A percentile compares a stretch with the other conserved stretches of the same genome.
Conservation (phyloP, 1,139 yeast genomes). For the Blastobotrys illinoisensis region DNA sequence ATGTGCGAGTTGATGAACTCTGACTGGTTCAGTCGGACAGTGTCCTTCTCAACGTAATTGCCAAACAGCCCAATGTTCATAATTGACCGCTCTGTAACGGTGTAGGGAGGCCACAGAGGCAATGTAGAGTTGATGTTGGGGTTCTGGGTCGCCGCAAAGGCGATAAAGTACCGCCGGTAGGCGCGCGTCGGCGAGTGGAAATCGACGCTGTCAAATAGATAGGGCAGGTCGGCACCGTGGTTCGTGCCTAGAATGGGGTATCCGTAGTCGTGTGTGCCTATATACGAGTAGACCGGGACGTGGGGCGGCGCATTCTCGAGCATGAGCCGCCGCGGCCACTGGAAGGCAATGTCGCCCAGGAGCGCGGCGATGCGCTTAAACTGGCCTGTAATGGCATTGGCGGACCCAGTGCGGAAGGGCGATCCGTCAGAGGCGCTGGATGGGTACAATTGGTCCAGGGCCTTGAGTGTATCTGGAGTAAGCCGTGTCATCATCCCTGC, state of each 20-base stretch:
- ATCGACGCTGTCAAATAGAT: constrained; percentile 3
- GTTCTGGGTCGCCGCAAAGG: constrained; percentile 18
- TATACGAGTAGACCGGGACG: background rate
- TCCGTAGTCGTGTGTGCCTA: background rate
- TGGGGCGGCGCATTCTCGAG: constrained; percentile 9
- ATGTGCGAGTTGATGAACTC: background rate
- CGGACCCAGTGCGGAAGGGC: constrained; percentile 19
- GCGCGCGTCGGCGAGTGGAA: constrained; percentile 8
- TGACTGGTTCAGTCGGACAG: background rate
- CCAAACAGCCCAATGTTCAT: constrained; percentile 3
- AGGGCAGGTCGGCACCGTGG: background rate
- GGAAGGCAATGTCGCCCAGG: constrained; percentile 18
- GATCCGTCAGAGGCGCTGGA: constrained; percentile 16
- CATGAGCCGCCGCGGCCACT: constrained; percentile 19
- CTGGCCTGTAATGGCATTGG: constrained; percentile 4
- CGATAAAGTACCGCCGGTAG: constrained; percentile 17
- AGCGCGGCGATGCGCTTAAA: constrained; percentile 20
- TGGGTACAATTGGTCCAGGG: constrained; percentile 16
- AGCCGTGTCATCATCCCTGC: constrained; percentile 1
- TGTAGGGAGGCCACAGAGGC: constrained; percentile 10
- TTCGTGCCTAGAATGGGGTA: background rate
- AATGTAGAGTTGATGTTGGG: constrained; percentile 11
- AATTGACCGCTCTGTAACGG: background rate
- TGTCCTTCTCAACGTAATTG: background rate
- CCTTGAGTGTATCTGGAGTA: background rate